Evolutionary conservation across 2,329 filamentous ascomycete genomes (phyloP), one percentile per base, ranked within the genome.

Genomic region (Teratosphaeria nubilosa): DNA sequence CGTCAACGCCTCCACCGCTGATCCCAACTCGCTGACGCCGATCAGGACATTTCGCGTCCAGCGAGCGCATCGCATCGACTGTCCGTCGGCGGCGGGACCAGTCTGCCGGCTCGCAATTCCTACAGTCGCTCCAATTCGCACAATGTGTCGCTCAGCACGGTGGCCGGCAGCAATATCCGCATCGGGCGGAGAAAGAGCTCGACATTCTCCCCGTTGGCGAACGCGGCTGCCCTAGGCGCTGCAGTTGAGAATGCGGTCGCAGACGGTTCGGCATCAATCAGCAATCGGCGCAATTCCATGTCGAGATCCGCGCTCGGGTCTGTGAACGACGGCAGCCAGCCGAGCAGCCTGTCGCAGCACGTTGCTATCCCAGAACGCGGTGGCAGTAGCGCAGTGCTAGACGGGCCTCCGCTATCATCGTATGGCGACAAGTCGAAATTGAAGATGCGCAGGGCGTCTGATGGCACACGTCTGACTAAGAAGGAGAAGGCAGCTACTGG

Each of bases 101-200:
- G 78, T 67, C 74, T 82, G 56, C 79, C 87, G 55, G 78, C 75
- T 60, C 86, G 85, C 65, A 81, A 84, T 70, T 77, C 82, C 64
- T 84, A 88, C 75, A 82, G 84, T 62, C 86, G 91, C 70, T 85
- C 84, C 66, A 89, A 91, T 77, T 89, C 89, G 54, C 87, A 94
- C 74, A 92, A 90, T 59, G 80, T 91, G 66, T 87, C 91, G 58
- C 82, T 87, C 60, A 84, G 85, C 66, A 84, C 87, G 59, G 82
- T 91, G 70, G 92, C 91, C 77, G 77, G 86, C 66, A 56, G 27
- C 37, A 86, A 84, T 73, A 88, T 96, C 74, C 88, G 94, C 66
- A 85, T 97, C 65, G 91, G 89, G 67, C 89, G 92, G 69, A 85
- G 94, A 68, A 97, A 97, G 82, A 96, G 91, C 76, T 91, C 95